A percentile compares a stretch with the other conserved stretches of the same genome.
Conservation (phyloP, 345 rosid species). For the Mercurialis annua region DNA sequence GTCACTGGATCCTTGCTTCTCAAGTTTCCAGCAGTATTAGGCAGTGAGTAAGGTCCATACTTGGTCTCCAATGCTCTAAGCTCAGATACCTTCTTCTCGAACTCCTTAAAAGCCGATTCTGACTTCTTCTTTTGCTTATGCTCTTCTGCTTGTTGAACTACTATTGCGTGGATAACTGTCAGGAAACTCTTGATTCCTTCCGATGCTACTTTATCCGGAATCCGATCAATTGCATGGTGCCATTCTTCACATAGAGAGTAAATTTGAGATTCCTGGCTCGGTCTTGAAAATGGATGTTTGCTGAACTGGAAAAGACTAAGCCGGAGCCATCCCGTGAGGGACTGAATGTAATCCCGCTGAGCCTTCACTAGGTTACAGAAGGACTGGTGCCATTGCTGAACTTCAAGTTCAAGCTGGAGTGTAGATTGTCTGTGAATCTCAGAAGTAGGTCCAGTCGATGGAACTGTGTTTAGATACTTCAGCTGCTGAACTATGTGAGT, state of each 20-base stretch:
- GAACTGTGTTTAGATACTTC: conserved; percentile 76
- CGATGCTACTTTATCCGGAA: conserved; percentile 96
- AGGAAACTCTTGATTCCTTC: conserved; percentile 93
- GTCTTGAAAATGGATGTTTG: conserved; percentile 48
- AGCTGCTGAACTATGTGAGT: conserved; percentile 96
- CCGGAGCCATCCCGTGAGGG: conserved; percentile 89
- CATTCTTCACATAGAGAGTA: conserved; percentile 89
- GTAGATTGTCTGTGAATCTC: conserved; percentile 92
- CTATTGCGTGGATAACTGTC: conserved; percentile 74
- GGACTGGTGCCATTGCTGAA: conserved; percentile 90
- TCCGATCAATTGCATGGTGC: conserved; percentile 76
- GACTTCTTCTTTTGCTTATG: conserved; percentile 81
- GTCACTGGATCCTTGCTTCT: conserved; percentile 54
- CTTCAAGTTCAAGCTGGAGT: conserved; percentile 84
- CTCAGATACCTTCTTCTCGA: conserved; percentile 63
- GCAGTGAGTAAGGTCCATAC: conserved; percentile 58
- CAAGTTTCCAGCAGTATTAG: conserved; percentile 30
- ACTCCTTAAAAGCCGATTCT: conserved; percentile 56
- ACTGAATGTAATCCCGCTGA: conserved; percentile 81
- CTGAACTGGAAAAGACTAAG: conserved; percentile 89
- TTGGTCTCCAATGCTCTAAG: conserved; percentile 72
- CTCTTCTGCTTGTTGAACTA: conserved; percentile 80
- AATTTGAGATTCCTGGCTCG: conserved; percentile 59
- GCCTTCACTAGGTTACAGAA: conserved; percentile 77
- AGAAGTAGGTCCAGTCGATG: conserved; percentile 79